Base-by-base conservation (phyloP, 2,329 filamentous ascomycete species). In the Cercospora sojina region DNA sequence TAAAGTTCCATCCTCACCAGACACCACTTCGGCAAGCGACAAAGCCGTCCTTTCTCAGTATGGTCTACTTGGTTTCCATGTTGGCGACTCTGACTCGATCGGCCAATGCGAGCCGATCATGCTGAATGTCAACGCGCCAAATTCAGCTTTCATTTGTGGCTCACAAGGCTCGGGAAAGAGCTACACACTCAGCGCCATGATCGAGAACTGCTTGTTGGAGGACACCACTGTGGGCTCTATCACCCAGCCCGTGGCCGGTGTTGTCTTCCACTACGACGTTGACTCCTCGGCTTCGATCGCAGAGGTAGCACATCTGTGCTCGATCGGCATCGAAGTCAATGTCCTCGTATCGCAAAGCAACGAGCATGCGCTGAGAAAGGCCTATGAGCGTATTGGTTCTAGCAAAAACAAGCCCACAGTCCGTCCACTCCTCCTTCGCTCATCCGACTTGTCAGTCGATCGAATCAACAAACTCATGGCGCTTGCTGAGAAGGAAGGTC, bases 91-190 rank as follows among this genome's bases (percentile, higher is more conserved):
- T 12, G 20, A n/a, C 3, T 25, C 18, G 1, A 69, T 71, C 35
- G 59, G 23, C 9, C 5, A 63, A 1, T 32, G 62, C 0, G 72
- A 77, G 60, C 74, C 75, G 0, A 69, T 86, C 1, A 80, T 84
- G 27, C 72, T 84, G 18, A 88, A 88, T 69, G 83, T 83, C 1
- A 82, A 86, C 27, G 79, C 81, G 0, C 87, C 87, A 0, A 86
- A 82, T 69, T 88, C 86, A 0, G 79, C 82, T 0, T 89, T 89
- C 73, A 85, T 90, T 20, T 90, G 87, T 66, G 87, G 87, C 1
- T 84, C 84, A 1, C 87, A 89, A 71, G 87, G 68, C 13, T 70
- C 66, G 49, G 87, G 87, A 0, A 89, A 89, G 71, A 86, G 83
- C 20, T 85, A 89, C 65, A 88, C 86, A 0, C 77, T 88, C 2